Base-by-base conservation (phyloP, 257 asterid genomes). In the Ehretia macrophylla region DNA sequence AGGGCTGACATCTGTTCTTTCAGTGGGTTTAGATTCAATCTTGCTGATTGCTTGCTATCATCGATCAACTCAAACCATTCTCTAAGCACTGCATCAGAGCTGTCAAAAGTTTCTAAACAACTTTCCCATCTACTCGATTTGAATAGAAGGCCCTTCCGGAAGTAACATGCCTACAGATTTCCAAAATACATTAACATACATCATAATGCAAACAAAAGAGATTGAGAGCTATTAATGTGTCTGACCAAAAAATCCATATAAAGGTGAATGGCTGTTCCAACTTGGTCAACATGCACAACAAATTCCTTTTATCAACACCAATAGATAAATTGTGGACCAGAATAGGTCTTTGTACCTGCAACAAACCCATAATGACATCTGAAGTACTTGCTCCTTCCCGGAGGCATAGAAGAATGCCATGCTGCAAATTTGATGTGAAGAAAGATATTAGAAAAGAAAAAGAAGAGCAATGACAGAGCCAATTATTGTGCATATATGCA, bases 331-430 rank as follows among this genome's bases (percentile, higher is more conserved):
- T 37, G 14, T 59, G 5, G 17, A 40, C 5, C 11, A 11, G 0
- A 17, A 59, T 54, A 58, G 0, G 1, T 56, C 44, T 11, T 39
- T 49, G 69, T 69, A 83, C 97, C 83, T 88, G 97, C 75, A 92
- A 66, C 54, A 86, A 64, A 46, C 95, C 96, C 79, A 54, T 67
- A 58, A 83, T 67, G 50, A 83, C 51, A 64, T 88, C 95, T 57
- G 75, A 55, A 62, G 95, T 75, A 67, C 71, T 67, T 50, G 95
- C 85, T 19, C 87, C 96, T 74, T 92, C 99, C 55, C 95, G 85
- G 14, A 92, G 63, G 62, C 70, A 81, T 12, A 92, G 73, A 60
- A 92, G 86, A 66, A 88, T 66, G 22, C 83, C 82, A 11, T 71
- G 75, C 97, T 86, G 76, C 21, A 69, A 71, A 59, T 45, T 62